Evolutionary conservation across 805 yeast species (phyloP), one percentile per base, ranked within the genome.

Genomic region (Cyberlindnera samutprakarnensis): DNA sequence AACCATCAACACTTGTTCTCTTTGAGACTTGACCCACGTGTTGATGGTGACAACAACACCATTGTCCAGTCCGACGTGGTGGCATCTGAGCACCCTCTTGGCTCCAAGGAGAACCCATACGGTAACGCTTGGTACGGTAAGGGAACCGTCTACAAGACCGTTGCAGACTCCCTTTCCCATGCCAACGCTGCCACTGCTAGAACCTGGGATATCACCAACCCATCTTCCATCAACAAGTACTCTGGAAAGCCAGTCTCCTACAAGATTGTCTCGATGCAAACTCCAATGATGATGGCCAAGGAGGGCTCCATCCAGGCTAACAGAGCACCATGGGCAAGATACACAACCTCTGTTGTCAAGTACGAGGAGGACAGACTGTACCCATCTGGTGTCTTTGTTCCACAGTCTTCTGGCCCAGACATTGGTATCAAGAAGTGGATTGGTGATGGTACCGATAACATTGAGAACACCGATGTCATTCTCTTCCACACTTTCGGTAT

Each of bases 1-100:
- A 81, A 82, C 59, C 94, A 82, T 61, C 94, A 83, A 68, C 92
- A 82, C 62, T 60, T 82, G 62, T 82, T 82, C 58, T 71, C 85
- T 14, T 65, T 82, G 44, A 72, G 94, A 66, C 54, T 82, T 43
- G 83, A 83, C 53, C 90, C 94, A 44, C 72, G 86, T 66, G 62
- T 82, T 40, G 92, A 82, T 45, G 92, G 92, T 49, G 82, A 76
- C 41, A 74, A 74, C 45, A 83, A 82, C 64, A 77, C 88, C 32
- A 80, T 77, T 34, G 80, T 80, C 24, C 67, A 66, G 37, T 64
- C 72, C 25, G 90, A 82, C 52, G 87, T 82, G 32, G 56, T 59
- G 28, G 59, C 78, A 3, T 69, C 79, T 27, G 75, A 77, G 25
- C 57, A 53, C 40, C 76, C 78, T 35, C 62, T 72, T 29, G 88